Evolutionary conservation across 768 basidiomycete species (phyloP), one percentile per base, ranked within the genome.

Genomic region (Macrolepiota dolichaula): DNA sequence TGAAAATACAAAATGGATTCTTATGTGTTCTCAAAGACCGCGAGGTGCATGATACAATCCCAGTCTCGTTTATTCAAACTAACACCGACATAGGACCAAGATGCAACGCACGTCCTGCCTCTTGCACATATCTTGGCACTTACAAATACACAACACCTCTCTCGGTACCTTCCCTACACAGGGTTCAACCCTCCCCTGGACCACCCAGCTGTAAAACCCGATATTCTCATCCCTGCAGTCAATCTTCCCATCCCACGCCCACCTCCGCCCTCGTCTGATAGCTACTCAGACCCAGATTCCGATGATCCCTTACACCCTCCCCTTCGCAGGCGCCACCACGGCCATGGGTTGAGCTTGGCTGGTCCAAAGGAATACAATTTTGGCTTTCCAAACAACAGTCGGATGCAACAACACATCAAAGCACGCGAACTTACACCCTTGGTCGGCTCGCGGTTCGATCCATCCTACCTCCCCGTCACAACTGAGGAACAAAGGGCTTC

Each of bases 1-100:
- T 85, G 47, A 75, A 88, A n/a, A 79, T 91, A 29, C 74, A 78
- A 56, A 79, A 84, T 24, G 87, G 85, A 0, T 66, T 76, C 22
- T 69, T 91, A n/a, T 76, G 72, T 54, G 67, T 91, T 15, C 84
- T 77, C 65, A 84, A 80, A 66, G 77, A 81, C 25, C 77, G 80
- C 29, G 71, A 77, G 62, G 89, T 88, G 66, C 57, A 80, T 75
- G 25, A 27, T 55, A 54, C 50, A 27, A 38, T 22, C 19, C 53
- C 49, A 46, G 32, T 57, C 3, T 44, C 19, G 9, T 44, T 19
- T n/a, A 38, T 59, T 37, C 40, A 35, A 57, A 25, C 15, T n/a
- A 40, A 51, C 53, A n/a, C 25, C 29, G 2, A 40, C 13, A 10
- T n/a, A 66, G 65, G 58, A 64, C 29, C 27, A 59, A 25, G 47